Percentiles rank a stretch among this genome's conserved stretches.
Conservation (phyloP, 257 asterid genomes). For the Salvia splendens region DNA sequence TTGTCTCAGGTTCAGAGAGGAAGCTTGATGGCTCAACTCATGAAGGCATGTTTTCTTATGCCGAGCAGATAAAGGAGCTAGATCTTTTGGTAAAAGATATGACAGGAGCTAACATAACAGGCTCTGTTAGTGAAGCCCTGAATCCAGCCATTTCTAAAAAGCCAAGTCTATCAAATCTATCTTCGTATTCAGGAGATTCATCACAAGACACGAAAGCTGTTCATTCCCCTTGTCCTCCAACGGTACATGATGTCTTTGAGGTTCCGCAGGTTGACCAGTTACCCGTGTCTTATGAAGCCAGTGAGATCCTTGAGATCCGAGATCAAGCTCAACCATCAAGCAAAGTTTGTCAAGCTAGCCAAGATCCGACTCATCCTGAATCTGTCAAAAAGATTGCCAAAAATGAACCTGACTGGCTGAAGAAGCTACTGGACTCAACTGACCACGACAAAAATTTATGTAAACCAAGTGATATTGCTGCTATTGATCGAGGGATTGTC, state of each 20-base stretch:
- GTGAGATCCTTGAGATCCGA: constrained; percentile 38
- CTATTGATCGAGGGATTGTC: constrained; percentile 44
- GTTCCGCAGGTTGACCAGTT: constrained; percentile 66
- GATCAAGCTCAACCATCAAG: constrained; percentile 14
- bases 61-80: constrained; percentile 68
- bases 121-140: constrained; percentile 35
- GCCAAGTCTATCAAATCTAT: constrained; percentile 33
- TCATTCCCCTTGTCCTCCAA: constrained; percentile 45
- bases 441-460: constrained; percentile 40
- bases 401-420: constrained; percentile 61
- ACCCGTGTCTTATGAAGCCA: constrained; percentile 31
- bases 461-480: constrained; percentile 47
- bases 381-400: constrained; percentile 37
- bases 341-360: constrained; percentile 22
- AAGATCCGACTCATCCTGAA: constrained; percentile 30
- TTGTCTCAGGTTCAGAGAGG: constrained; percentile 41
- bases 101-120: constrained; percentile 46
- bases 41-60: constrained; percentile 49
- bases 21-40: constrained; percentile 40
- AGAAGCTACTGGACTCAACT: constrained; percentile 54
- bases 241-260: constrained; percentile 82
- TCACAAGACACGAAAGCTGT: constrained; percentile 28
- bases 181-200: constrained; percentile 27
- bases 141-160: constrained; percentile 48
- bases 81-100: constrained; percentile 65